These are phyloP conservation scores for Triangularia verruculosa DNA, from an alignment of 2,329 filamentous ascomycete species.

Conservation along the genomic window DNA sequence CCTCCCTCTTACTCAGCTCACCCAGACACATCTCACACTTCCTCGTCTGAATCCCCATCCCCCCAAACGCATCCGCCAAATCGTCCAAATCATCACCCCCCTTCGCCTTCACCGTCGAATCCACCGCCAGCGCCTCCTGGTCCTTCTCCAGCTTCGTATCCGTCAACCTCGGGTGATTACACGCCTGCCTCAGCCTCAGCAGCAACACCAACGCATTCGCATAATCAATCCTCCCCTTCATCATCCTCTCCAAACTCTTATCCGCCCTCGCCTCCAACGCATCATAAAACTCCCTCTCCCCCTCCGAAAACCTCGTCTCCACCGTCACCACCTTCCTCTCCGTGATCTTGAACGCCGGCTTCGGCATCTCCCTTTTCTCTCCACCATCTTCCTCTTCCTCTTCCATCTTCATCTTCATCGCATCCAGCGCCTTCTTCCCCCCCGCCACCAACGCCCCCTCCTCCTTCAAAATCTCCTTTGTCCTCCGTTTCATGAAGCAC, in stretches of 20 bases:
- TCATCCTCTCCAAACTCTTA: conserved; percentile 82
- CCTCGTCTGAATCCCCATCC: conserved; percentile 72
- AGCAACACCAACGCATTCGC: conserved; percentile 90
- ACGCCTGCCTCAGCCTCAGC: conserved; percentile 86
- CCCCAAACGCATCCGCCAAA: conserved; percentile 82
- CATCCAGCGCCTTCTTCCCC: conserved; percentile 53
- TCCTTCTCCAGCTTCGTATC: conserved; percentile 83
- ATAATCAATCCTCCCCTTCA: conserved; percentile 79
- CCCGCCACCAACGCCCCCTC: conserved; percentile 78
- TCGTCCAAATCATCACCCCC: conserved; percentile 69
- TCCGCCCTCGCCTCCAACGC: conserved; percentile 81
- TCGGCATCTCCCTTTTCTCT: conserved; percentile 40
- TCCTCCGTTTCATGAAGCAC: conserved; percentile 98
- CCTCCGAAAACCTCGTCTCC: conserved; percentile 71
- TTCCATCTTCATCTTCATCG: conserved; percentile 39
- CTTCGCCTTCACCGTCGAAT: conserved; percentile 49
- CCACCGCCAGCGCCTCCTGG: conserved; percentile 75
- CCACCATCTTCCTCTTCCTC: conserved; percentile 43
- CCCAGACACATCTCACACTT: conserved; percentile 81
- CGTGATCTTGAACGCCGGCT: conserved; percentile 81
- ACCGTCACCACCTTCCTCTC: conserved; percentile 84
- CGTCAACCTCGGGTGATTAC: conserved; percentile 88
- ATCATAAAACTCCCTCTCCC: conserved; percentile 83
- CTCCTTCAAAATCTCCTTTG: conserved; percentile 92
- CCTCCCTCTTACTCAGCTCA: conserved; percentile 58